Base-by-base conservation (phyloP, 345 rosid genomes). In the Moringa oleifera region DNA sequence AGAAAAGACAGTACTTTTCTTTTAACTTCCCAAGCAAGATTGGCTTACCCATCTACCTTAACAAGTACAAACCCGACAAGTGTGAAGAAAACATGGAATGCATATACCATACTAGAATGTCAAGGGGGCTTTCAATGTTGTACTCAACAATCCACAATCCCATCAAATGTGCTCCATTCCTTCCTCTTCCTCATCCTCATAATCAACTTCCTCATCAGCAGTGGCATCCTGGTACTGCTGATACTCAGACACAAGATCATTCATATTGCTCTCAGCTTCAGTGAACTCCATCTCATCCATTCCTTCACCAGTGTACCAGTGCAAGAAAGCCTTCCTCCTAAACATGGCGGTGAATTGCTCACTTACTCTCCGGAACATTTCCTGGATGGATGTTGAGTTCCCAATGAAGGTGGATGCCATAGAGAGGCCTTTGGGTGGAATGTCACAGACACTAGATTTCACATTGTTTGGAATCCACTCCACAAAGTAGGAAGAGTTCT, bases 381-480 rank as follows among this genome's bases (percentile, higher is more conserved):
- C 69, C 37, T 65, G 69, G 28, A 65, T 65, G 20, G 62, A 65
- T 18, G 62, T 65, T 18, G 62, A 65, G 62, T 57, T 65, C 9
- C 69, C 69, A 1, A 65, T 60, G 46, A 66, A 66, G 0, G 69
- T 65, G 7, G 69, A 59, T 16, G 69, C 62, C 69, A 66, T 66
- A 19, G 55, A 55, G 28, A 66, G 47, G 19, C 69, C 69, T 46
- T 22, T 66, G 22, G 69, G 69, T 45, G 69, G 69, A 20, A 57
- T 66, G 20, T 66, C 63, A 49, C 63, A 66, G 2, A 66, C 69
- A 24, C 69, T 66, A 1, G 69, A 57, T 21, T 66, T 66, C 58
- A 66, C 53, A 22, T 66, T 66, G 70, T 66, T 66, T 20, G 70
- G 70, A 36, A 66, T 66, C 70, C 70, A 66, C 51, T 66, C 64